Conservation (phyloP, 2,329 filamentous ascomycete species). For the Penicillium sp. region DNA sequence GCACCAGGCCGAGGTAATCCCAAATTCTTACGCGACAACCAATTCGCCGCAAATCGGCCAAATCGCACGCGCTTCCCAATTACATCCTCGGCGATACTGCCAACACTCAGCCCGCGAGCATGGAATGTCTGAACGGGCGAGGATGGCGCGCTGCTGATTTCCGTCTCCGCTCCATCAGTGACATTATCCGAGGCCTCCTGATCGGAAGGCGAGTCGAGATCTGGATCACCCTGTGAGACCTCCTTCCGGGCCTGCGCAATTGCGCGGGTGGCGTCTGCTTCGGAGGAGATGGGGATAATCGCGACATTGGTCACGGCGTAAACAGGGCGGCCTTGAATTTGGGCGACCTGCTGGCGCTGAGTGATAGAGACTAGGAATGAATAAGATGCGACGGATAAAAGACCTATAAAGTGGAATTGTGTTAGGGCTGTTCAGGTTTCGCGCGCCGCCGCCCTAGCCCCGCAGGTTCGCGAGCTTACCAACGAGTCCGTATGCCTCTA, state of each 20-base stretch:
- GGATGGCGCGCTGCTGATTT: slow-evolving; percentile 36
- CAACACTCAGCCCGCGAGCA: slow-evolving; percentile 42
- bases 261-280: slow-evolving; percentile 73
- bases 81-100: slow-evolving; percentile 83
- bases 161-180: slow-evolving; percentile 36
- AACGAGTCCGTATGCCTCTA: slow-evolving; percentile 62
- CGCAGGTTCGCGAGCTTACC: slow-evolving; percentile 51
- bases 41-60: slow-evolving; percentile 85
- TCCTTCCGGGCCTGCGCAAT: slow-evolving; percentile 67
- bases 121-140: slow-evolving; percentile 36
- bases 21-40: slow-evolving; percentile 89
- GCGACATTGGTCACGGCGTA: slow-evolving; percentile 90
- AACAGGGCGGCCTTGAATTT: slow-evolving; percentile 79
- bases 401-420: slow-evolving; percentile 59
- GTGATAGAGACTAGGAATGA: slow-evolving; percentile 89
- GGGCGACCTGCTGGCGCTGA: slow-evolving; percentile 83
- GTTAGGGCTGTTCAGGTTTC: not conserved
- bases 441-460: not conserved
- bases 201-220: slow-evolving; percentile 36
- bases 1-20: slow-evolving; percentile 74
- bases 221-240: slow-evolving; percentile 48
- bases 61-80: slow-evolving; percentile 83
- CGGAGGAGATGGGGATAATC: slow-evolving; percentile 83
- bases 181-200: slow-evolving; percentile 39
- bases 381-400: slow-evolving; percentile 80